Evolutionary conservation across 2,329 filamentous ascomycete species (phyloP).

Genomic region (Talaromyces sp.): DNA sequence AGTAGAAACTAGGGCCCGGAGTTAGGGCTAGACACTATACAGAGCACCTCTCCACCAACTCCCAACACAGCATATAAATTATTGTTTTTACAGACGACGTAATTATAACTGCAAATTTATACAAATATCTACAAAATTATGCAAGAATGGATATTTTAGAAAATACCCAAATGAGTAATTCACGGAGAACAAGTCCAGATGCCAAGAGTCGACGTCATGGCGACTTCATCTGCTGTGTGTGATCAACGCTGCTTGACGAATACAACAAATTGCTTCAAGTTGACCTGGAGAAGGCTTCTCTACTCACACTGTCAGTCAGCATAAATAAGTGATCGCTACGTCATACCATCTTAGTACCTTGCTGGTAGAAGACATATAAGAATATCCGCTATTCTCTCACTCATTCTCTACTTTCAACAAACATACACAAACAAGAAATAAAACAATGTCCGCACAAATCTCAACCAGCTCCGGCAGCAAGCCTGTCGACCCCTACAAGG

Average conservation of each 20-base stretch:
- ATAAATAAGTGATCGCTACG: background rate
- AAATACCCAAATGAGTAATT: background rate
- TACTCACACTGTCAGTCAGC: background rate
- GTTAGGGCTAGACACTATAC: background rate
- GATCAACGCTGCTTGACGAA: background rate
- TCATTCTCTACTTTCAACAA: background rate
- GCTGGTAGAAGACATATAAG: background rate
- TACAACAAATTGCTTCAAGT: background rate
- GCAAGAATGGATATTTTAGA: background rate
- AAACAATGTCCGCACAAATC: slow-evolving; percentile 34
- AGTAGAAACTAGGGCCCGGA: background rate
- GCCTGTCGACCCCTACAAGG: slow-evolving; percentile 75
- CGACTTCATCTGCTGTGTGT: background rate
- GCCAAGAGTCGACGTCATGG: background rate
- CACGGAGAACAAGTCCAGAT: background rate
- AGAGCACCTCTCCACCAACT: background rate
- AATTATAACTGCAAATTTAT: background rate
- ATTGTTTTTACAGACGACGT: background rate
- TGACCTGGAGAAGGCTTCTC: background rate
- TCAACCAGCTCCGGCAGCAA: slow-evolving; percentile 63
- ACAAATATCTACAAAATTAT: background rate
- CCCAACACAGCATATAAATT: background rate
- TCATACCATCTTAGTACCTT: background rate
- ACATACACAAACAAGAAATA: background rate
- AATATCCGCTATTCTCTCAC: background rate